Conservation (phyloP, 495 filamentous ascomycete genomes). For the Penicillium paxilli region DNA sequence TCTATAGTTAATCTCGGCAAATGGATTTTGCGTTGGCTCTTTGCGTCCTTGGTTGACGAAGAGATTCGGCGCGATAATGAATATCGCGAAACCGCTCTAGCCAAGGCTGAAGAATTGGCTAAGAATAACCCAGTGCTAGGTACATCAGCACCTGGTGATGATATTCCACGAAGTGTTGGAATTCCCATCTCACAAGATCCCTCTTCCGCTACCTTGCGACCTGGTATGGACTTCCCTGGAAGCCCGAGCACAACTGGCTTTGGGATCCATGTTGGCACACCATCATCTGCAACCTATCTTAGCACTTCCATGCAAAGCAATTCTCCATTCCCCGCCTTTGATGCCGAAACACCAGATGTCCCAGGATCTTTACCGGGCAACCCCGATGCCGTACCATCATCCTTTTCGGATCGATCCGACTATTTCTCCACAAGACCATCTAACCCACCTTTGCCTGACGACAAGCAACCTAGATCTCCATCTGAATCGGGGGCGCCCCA, state of each 20-base stretch:
- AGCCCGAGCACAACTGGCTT: slow-evolving; percentile 71
- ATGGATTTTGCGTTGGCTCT: slow-evolving; percentile 94
- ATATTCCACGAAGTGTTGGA: slow-evolving; percentile 46
- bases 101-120: slow-evolving; percentile 56
- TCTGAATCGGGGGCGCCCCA: slow-evolving; percentile 53
- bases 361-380: slow-evolving; percentile 20
- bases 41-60: slow-evolving; percentile 84
- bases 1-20: slow-evolving; percentile 89
- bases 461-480: slow-evolving; percentile 44
- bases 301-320: slow-evolving; percentile 30
- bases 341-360: slow-evolving; percentile 21
- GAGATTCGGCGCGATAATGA: slow-evolving; percentile 78
- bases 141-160: slow-evolving; percentile 64
- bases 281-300: slow-evolving; percentile 22
- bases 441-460: slow-evolving; percentile 19
- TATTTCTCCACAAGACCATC: slow-evolving; percentile 59
- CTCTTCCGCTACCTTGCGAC: slow-evolving; percentile 62
- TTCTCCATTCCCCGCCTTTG: slow-evolving; percentile 24
- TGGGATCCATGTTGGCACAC: slow-evolving; percentile 25
- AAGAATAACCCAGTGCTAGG: slow-evolving; percentile 51
- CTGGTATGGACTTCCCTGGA: slow-evolving; percentile 57
- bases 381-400: slow-evolving; percentile 45
- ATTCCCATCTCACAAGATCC: slow-evolving; percentile 45
- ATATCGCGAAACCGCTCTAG: slow-evolving; percentile 66
- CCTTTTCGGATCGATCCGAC: slow-evolving; percentile 56